phyloP scores from a whole-genome alignment of 768 basidiomycete species.

The Baorangia bicolor region DNA sequence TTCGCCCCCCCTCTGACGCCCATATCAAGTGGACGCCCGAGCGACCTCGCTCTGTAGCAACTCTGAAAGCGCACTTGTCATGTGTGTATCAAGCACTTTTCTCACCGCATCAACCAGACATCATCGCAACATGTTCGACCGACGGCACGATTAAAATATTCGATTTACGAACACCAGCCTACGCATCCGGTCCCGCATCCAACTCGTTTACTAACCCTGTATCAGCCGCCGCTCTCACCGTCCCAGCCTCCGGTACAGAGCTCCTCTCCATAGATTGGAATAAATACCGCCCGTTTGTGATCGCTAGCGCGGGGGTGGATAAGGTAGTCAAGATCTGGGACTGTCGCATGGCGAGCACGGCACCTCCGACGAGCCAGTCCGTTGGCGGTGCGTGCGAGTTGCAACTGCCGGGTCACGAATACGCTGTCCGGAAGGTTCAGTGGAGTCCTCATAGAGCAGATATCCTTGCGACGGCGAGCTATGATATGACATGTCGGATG shows the following conservation, averaged over 20 bases:
- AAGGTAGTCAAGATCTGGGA: slow-evolving; percentile 80
- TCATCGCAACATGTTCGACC: slow-evolving; percentile 80
- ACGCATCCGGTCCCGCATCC: slow-evolving; percentile 46
- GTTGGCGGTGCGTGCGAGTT: slow-evolving; percentile 74
- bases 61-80: slow-evolving; percentile 77
- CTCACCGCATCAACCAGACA: slow-evolving; percentile 86
- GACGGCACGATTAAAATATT: slow-evolving; percentile 86
- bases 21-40: slow-evolving; percentile 80
- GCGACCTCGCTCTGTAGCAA: slow-evolving; percentile 71
- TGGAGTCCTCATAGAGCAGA: slow-evolving; percentile 84
- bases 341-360: slow-evolving; percentile 75
- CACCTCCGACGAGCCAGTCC: slow-evolving; percentile 43
- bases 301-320: slow-evolving; percentile 82
- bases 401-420: slow-evolving; percentile 81
- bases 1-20: neutral
- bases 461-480: slow-evolving; percentile 68
- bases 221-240: slow-evolving; percentile 68
- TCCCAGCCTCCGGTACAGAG: slow-evolving; percentile 78
- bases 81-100: slow-evolving; percentile 92
- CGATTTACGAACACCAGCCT: slow-evolving; percentile 69
- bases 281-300: slow-evolving; percentile 77
- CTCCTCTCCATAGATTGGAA: slow-evolving; percentile 89
- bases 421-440: slow-evolving; percentile 84
- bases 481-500: slow-evolving; percentile 96
- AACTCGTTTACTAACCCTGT: slow-evolving; percentile 67